These are phyloP conservation scores for Kwoniella heveanensis DNA, from an alignment of 768 basidiomycete genomes.

Conservation along the genomic window DNA sequence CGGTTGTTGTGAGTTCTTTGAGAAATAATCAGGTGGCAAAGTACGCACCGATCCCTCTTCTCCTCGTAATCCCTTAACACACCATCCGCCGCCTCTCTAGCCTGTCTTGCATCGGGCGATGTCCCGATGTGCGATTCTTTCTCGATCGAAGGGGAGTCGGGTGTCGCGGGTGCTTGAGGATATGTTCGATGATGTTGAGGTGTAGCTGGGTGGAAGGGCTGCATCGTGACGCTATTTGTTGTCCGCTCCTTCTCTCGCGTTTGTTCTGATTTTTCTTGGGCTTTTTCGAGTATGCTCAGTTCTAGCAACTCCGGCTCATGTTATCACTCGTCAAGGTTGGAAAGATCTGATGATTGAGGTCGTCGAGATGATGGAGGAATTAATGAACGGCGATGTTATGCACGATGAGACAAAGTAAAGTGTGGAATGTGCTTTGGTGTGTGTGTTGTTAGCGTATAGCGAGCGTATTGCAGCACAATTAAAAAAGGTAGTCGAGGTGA, in stretches of 20 bases:
- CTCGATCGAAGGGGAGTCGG: constrained; percentile 42
- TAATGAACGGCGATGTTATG: no score
- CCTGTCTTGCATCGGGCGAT: constrained; percentile 31
- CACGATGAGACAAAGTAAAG: no score
- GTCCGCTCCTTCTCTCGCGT: no score
- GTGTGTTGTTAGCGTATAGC: no score
- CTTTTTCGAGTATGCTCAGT: no score
- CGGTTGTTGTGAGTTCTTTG: neutral
- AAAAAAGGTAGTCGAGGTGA: neutral
- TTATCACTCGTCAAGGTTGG: no score
- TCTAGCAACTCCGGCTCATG: no score
- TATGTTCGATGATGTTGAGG: constrained; percentile 20
- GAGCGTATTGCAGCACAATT: no score
- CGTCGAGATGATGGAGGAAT: no score
- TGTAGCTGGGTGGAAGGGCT: constrained; percentile 41
- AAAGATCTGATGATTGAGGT: no score
- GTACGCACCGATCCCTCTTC: constrained; percentile 70
- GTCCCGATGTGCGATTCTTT: constrained; percentile 49
- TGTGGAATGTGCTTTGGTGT: no score
- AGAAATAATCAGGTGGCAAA: constrained; percentile 1
- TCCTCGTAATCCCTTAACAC: constrained; percentile 52
- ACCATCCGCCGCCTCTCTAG: constrained; percentile 42
- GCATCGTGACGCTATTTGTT: constrained; percentile 32
- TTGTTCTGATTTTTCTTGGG: no score
- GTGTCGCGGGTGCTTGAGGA: constrained; percentile 27